A percentile compares a stretch with the other conserved stretches of the same genome.
Conservation (phyloP, 2,329 filamentous ascomycete genomes). For the Simplicillium sp. region DNA sequence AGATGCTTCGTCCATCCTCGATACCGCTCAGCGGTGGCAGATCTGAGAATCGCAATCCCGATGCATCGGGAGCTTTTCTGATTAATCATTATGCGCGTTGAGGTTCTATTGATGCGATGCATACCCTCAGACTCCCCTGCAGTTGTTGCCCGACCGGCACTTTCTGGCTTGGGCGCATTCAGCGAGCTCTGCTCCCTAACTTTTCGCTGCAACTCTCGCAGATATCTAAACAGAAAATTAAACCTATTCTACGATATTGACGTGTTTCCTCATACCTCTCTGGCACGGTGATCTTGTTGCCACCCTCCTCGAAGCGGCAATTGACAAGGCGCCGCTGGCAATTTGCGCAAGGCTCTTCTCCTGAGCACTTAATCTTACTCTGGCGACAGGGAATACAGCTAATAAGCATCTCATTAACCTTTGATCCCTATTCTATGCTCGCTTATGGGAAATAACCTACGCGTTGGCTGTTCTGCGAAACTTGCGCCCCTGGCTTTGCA, state of each 20-base stretch:
- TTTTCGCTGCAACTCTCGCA: slow-evolving; percentile 14
- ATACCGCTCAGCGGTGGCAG: background rate
- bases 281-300: slow-evolving; percentile 18
- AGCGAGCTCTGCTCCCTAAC: slow-evolving; percentile 8
- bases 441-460: slow-evolving; percentile 8
- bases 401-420: background rate
- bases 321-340: slow-evolving; percentile 18
- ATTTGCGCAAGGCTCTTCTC: slow-evolving; percentile 20
- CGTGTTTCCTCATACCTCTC: slow-evolving; percentile 15
- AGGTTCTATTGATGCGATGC: background rate
- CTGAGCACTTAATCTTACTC: slow-evolving; percentile 25
- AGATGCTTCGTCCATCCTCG: slow-evolving; percentile 13
- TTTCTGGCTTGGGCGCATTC: slow-evolving; percentile 5
- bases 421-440: background rate
- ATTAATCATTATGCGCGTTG: slow-evolving; percentile 9
- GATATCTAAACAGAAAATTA: slow-evolving; percentile 10
- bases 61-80: slow-evolving; percentile 3
- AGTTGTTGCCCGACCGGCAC: too few relatives aligned
- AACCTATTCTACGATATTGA: background rate
- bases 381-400: slow-evolving; percentile 22
- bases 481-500: slow-evolving; percentile 2
- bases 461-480: slow-evolving; percentile 16
- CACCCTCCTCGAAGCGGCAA: slow-evolving; percentile 20
- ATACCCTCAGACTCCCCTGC: too few relatives aligned
- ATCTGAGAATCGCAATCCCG: background rate